Evolutionary conservation across 768 basidiomycete species (phyloP).

Genomic region (Strobilomyces echinocephalus): DNA sequence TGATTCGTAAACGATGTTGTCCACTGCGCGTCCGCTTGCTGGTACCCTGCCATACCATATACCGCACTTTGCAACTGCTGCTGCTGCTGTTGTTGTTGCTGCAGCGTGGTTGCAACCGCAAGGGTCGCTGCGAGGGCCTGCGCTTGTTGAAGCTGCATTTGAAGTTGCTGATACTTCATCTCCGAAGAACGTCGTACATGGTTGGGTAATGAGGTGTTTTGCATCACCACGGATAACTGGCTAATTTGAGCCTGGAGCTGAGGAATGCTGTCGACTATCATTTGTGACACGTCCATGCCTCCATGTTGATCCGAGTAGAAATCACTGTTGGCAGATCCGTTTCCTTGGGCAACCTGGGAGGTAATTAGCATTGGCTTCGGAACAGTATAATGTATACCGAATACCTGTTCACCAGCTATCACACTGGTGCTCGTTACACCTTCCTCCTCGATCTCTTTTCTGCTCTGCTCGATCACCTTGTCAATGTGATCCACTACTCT

Average conservation of each 20-base stretch:
- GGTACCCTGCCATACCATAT: conserved; percentile 42
- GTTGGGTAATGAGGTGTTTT: conserved; percentile 67
- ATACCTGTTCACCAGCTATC: conserved; percentile 35
- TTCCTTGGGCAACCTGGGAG: conserved; percentile 23
- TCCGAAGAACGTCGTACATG: conserved; percentile 76
- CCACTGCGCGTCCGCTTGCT: conserved; percentile 36
- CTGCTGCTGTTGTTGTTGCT: conserved; percentile 44
- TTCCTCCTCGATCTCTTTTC: conserved; percentile 51
- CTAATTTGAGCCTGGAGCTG: conserved; percentile 80
- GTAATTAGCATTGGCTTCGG: conserved; percentile 1
- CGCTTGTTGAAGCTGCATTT: conserved; percentile 75
- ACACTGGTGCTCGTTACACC: conserved; percentile 28
- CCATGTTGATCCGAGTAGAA: conserved; percentile 71
- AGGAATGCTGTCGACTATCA: conserved; percentile 70
- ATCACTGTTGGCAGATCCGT: conserved; percentile 47
- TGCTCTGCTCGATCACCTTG: conserved; percentile 72
- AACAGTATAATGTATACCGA: background rate
- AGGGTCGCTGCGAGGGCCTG: conserved; percentile 66
- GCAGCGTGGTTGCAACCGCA: conserved; percentile 51
- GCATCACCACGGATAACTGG: conserved; percentile 76
- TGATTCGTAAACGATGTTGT: conserved; percentile 55
- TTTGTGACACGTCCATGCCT: conserved; percentile 66
- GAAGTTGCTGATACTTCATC: conserved; percentile 77
- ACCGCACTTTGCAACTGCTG: conserved; percentile 37
- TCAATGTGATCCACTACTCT: conserved; percentile 82